Base-by-base conservation (phyloP, 208 protist species). In the Leishmania mexicana region DNA sequence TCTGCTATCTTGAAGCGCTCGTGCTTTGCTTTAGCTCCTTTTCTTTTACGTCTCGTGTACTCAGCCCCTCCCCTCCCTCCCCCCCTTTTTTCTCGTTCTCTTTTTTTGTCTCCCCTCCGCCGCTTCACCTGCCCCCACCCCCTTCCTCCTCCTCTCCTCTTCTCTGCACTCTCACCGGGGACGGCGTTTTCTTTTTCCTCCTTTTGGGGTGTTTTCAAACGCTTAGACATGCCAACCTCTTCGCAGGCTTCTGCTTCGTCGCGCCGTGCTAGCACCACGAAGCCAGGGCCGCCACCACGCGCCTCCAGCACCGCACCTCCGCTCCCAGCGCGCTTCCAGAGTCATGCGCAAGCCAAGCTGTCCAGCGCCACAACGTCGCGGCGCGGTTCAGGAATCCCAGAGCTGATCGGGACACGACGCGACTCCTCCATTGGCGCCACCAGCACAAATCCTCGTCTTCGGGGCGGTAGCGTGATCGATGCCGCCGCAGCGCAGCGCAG, bases 381-480 rank as follows among this genome's bases (percentile, higher is more conserved):
- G 10, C 74, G 83, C 47, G 60, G 83, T 1, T 42, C 31, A 42
- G 70, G 72, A 49, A 62, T 75, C 11, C 76, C 70, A 0, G 81
- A 87, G 8, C 53, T 88, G 28, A 51, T 91, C 21, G 87, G 88
- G 4, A 76, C 53, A 57, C 86, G 83, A 0, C 81, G 82, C n/a
- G 90, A 94, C 82, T 90, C 88, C 31, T 94, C 89, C 54, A 93
- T 90, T 51, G 87, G 86, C 11, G 89, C 88, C 31, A 92, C 83
- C 40, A 93, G 89, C 67, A 85, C 80, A 11, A 92, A 91, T 74
- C 88, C 91, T 3, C 81, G 83, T 40, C 76, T 92, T 57, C 85
- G 90, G 5, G 54, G 72, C 71, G 83, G 71, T 71, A 92, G 88
- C 77, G 80, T 90, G 45, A 81, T 92, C 49, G 85, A 84, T 35